Base-by-base conservation (phyloP, 192 early-diverging fungal genomes). In the Dimargaris cristalligena region DNA sequence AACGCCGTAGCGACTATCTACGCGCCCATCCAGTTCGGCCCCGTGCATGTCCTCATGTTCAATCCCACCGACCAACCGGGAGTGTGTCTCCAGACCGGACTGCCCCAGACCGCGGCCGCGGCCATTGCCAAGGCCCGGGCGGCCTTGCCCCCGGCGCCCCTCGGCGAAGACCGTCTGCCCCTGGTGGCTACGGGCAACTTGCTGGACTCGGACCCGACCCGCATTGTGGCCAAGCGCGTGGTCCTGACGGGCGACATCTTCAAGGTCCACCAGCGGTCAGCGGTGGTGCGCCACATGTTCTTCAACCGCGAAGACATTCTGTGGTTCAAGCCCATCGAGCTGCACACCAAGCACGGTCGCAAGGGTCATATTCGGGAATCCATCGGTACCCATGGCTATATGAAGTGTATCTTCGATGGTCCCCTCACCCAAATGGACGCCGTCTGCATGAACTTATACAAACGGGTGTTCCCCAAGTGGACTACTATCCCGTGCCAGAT, bases 381-480 rank as follows among this genome's bases (percentile, higher is more conserved):
- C 47, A 69, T 99, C 32, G 95, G 95, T 58, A 99, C 92, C 3
- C 93, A 96, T 65, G 95, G 95, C 23, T 93, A 96, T 70, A 92
- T 91, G 89, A 92, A 92, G 73, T 89, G 88, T 64, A 67, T 84
- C 49, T 92, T 94, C 74, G 88, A 97, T 65, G 86, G 88, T 33
- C 80, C 81, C 41, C 68, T 94, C 61, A 90, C 80, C 60, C 89
- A 88, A 67, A 87, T 92, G 66, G 95, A 99, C 73, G 94, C 92
- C 0, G 76, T 96, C 30, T 91, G 88, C 82, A 89, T 99, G 89
- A 83, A 84, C 60, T 73, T 99, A 60, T 99, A 92, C 74, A 95
- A 98, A 77, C 79, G 95, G 44, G 79, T 94, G 45, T 96, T 88
- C 68, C 95, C 95, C 60, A 94, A 93, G 74, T 95, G 92, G 95